Base-by-base conservation (phyloP, 495 filamentous ascomycete species). In the Penicillium chermesinum region DNA sequence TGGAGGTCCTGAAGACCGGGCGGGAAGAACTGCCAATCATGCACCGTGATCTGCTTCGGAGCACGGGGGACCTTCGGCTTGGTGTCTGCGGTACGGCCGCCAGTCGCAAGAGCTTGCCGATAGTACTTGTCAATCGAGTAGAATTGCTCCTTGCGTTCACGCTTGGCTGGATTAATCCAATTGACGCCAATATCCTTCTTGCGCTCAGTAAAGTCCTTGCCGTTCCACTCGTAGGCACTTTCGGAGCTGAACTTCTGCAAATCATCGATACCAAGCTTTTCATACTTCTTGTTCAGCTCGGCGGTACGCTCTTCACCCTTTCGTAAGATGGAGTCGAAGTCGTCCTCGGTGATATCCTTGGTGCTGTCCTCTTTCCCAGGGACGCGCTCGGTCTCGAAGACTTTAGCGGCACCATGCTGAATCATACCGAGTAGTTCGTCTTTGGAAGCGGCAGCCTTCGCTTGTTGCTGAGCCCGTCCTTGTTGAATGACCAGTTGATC, bases 41-140 rank as follows among this genome's bases (percentile, higher is more conserved):
- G 90, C 30, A 95, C 83, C 2, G 83, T 69, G 18, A 95, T 76
- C 59, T 99, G 94, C 68, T 95, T 96, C 7, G 94, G 94, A 8
- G 93, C 88, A 8, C 91, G 84, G 9, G 94, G 94, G n/a, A 89
- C 89, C 67, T 95, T 94, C 13, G 91, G 93, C 62, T 95, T 96
- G 1, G 88, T 79, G 47, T 96, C 89, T 12, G 88, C 87, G 6
- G 86, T 86, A 36, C 89, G 80, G 13, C 86, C 87, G 53, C 89
- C 88, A 6, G 89, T 96, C 35, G 84, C 80, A 48, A 99, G 71
- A 19, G 91, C 89, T 54, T 91, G 83, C 49, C 91, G 88, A 68
- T 97, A 99, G 71, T 97, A 99, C 69, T 96, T 95, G 65, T 99
- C 94, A 67, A 97, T 95, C 0, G 91, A 96, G 57, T 99, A 99